A percentile compares a stretch with the other conserved stretches of the same genome.
Conservation (phyloP, 371 early-diverging fungal species). For the Entomophthora muscae region DNA sequence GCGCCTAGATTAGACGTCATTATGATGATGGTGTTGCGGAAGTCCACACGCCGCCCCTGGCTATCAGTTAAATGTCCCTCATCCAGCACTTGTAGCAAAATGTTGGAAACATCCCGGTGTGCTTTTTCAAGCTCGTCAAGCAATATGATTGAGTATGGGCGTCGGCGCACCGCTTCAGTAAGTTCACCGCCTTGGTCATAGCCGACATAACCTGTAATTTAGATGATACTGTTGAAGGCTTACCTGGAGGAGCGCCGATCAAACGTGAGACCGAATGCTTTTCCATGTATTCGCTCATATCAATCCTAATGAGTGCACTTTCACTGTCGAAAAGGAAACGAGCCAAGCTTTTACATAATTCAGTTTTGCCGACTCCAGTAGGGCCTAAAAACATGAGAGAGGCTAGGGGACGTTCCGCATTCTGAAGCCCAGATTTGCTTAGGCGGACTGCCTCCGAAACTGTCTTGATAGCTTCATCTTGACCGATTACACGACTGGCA, state of each 20-base stretch:
- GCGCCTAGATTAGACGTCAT: slow-evolving; percentile 78
- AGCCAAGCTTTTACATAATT: slow-evolving; percentile 77
- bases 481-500: slow-evolving; percentile 62
- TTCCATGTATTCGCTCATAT: slow-evolving; percentile 88
- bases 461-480: slow-evolving; percentile 58
- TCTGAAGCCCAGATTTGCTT: slow-evolving; percentile 66
- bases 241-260: slow-evolving; percentile 77
- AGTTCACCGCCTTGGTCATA: slow-evolving; percentile 72
- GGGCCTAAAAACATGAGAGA: slow-evolving; percentile 88
- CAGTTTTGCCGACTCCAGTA: slow-evolving; percentile 80
- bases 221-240: neutral
- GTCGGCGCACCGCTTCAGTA: slow-evolving; percentile 77
- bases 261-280: slow-evolving; percentile 60
- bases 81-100: slow-evolving; percentile 73
- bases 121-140: slow-evolving; percentile 92
- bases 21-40: slow-evolving; percentile 82
- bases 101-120: slow-evolving; percentile 52
- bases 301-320: slow-evolving; percentile 66
- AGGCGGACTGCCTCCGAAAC: slow-evolving; percentile 60
- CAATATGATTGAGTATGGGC: slow-evolving; percentile 74
- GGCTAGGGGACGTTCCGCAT: slow-evolving; percentile 65
- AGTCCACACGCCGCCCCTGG: slow-evolving; percentile 69
- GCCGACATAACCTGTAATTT: slow-evolving; percentile 39
- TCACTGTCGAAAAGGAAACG: slow-evolving; percentile 76
- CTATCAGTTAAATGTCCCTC: slow-evolving; percentile 77